Evolutionary conservation across 768 basidiomycete species (phyloP), one percentile per base, ranked within the genome.

Genomic region (Rhizopogon vulgaris): DNA sequence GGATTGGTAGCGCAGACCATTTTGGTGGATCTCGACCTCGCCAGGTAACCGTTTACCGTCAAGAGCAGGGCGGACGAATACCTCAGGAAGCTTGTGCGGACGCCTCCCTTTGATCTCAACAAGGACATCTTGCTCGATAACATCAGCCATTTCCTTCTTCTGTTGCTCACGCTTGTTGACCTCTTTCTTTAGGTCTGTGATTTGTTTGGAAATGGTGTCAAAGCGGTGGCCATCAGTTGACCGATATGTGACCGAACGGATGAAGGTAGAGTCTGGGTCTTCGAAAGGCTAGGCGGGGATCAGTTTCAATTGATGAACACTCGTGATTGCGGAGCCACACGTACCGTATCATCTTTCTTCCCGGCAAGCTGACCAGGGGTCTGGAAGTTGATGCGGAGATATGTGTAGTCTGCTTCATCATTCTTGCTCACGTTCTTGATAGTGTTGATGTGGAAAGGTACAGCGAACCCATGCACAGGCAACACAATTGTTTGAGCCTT

Each of bases 391-490:
- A 99, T 93, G 2, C 96, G 83, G 49, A 99, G 78, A 61, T 90
- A 92, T 0, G 94, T 94, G 65, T 85, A 90, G 47, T 98, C 93
- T 5, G 90, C 91, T 69, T 98, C 96, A 56, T 99, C 95, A 57
- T 82, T 96, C 73, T 98, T 98, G 75, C 89, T 94, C 28, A 87
- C 90, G 64, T 95, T 98, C 73, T 99, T 98, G 57, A 99, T 92
- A 1, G 93, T 93, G 63, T 95, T 95, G 71, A 98, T 94, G 65
- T 99, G 96, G 76, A 95, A 97, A 0, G 95, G 94, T 0, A 95
- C 94, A 0, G 94, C 92, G 60, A 87, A 97, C 3, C 96, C 96
- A 61, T 97, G 83, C 57, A 98, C 85, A 14, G 96, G 96, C 3
- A 98, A 69, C 41, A 98, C 80, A 48, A 98, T 85, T 0, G 94